A percentile compares a stretch with the other conserved stretches of the same genome.
Conservation (phyloP, 768 basidiomycete genomes). For the Paxillus ammoniavirescens region DNA sequence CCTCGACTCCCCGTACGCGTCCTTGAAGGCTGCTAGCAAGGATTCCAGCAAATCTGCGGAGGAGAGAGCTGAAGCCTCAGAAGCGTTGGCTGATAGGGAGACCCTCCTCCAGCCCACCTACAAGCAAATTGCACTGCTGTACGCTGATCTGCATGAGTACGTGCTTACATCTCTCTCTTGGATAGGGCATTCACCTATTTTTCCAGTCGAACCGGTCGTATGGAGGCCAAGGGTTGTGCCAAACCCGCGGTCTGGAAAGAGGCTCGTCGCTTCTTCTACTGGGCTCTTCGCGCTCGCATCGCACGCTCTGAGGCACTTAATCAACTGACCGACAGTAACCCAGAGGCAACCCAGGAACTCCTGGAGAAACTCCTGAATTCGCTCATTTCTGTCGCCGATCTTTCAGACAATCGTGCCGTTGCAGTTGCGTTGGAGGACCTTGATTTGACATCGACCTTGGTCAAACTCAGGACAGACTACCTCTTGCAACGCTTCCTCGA, state of each 20-base stretch:
- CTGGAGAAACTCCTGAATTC: conserved; percentile 62
- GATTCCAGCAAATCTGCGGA: conserved; percentile 71
- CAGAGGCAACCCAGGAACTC: conserved; percentile 66
- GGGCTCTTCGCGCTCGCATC: conserved; percentile 83
- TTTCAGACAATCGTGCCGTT: conserved; percentile 52
- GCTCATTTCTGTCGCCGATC: conserved; percentile 53
- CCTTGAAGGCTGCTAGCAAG: conserved; percentile 77
- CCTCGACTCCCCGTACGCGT: conserved; percentile 79
- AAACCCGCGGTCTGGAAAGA: conserved; percentile 85
- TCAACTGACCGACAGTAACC: conserved; percentile 67
- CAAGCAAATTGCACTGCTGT: conserved; percentile 89
- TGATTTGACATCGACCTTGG: conserved; percentile 59
- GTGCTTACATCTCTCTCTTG: conserved; percentile 29
- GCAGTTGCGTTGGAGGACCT: conserved; percentile 70
- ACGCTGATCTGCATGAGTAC: conserved; percentile 96
- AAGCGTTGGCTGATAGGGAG: conserved; percentile 74
- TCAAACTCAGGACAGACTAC: conserved; percentile 68
- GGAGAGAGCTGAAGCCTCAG: conserved; percentile 67
- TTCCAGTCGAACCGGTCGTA: conserved; percentile 83
- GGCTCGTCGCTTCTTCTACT: conserved; percentile 89
- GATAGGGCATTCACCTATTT: conserved; percentile 4
- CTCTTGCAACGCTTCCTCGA: conserved; percentile 65
- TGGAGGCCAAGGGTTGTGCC: conserved; percentile 97
- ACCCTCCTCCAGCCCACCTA: conserved; percentile 83
- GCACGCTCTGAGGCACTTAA: conserved; percentile 65